Evolutionary conservation across 768 basidiomycete species (phyloP).

Genomic region (Podaxis mareebaensis): DNA sequence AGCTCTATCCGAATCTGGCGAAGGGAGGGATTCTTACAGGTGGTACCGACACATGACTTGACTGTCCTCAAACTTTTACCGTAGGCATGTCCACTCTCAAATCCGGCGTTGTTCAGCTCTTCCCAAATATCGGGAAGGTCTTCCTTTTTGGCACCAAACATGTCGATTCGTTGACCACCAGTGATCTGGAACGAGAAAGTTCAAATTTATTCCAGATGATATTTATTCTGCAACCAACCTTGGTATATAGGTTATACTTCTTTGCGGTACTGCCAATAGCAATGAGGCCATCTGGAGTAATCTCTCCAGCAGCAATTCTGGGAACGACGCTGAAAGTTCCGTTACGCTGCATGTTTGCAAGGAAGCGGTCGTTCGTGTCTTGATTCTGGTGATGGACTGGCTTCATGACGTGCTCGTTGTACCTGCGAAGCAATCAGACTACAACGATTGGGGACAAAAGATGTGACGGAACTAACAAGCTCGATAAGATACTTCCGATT

Average conservation of each 20-base stretch:
- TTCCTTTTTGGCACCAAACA: conserved; percentile 71
- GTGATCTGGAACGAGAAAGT: conserved; percentile 18
- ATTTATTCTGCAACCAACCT: conserved; percentile 26
- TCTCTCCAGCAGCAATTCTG: conserved; percentile 70
- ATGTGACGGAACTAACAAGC: conserved; percentile 28
- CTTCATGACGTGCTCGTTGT: conserved; percentile 67
- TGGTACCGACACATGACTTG: conserved; percentile 76
- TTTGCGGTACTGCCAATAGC: conserved; percentile 65
- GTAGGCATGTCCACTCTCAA: conserved; percentile 78
- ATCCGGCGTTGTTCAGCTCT: conserved; percentile 61
- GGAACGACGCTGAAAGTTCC: conserved; percentile 76
- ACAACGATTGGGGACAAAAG: neutral
- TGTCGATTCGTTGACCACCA: conserved; percentile 60
- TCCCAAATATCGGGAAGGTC: conserved; percentile 72
- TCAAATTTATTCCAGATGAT: neutral
- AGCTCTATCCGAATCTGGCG: neutral
- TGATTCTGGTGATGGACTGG: conserved; percentile 67
- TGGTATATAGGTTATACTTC: conserved; percentile 68
- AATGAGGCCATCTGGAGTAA: conserved; percentile 65
- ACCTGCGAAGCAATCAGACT: conserved; percentile 24
- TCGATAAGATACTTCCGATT: conserved; percentile 53
- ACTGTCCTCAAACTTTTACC: conserved; percentile 72
- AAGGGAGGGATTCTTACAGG: conserved; percentile 29
- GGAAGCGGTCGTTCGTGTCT: conserved; percentile 70
- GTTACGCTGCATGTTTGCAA: conserved; percentile 74